Percentiles rank a stretch among this genome's conserved stretches.
These are phyloP conservation scores for Hemisphaericaspora lyxosophila DNA, from an alignment of 1,139 yeast genomes.

Conservation along the genomic window DNA sequence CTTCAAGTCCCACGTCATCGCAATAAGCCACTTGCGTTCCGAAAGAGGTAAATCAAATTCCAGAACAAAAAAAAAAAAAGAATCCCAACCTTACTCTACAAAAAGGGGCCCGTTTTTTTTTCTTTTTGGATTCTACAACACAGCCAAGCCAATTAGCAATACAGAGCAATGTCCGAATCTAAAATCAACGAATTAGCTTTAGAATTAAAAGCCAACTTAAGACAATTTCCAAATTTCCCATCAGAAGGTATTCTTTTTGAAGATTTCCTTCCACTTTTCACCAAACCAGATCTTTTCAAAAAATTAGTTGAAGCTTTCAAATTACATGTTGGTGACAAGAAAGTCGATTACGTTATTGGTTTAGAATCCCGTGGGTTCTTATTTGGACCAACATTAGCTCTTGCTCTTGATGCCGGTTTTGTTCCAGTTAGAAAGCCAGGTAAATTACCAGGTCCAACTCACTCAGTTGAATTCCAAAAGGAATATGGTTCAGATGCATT, in stretches of 20 bases:
- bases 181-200: slow-evolving; percentile 46
- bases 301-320: slow-evolving; percentile 80
- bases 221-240: slow-evolving; percentile 92
- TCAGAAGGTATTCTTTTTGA: slow-evolving; percentile 89
- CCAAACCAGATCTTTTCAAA: slow-evolving; percentile 76
- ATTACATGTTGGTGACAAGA: slow-evolving; percentile 60
- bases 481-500: slow-evolving; percentile 91
- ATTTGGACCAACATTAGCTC: slow-evolving; percentile 93
- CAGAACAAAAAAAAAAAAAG: slow-evolving; percentile 1
- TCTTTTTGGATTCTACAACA: too few relatives aligned
- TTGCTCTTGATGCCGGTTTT: slow-evolving; percentile 85
- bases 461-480: slow-evolving; percentile 73
- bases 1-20: background rate
- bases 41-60: too few relatives aligned
- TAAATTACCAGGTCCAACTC: slow-evolving; percentile 85
- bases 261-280: slow-evolving; percentile 92
- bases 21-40: background rate
- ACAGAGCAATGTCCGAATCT: slow-evolving; percentile 11
- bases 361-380: slow-evolving; percentile 96
- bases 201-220: slow-evolving; percentile 64
- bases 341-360: slow-evolving; percentile 88
- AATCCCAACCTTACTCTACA: too few relatives aligned
- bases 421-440: slow-evolving; percentile 95
- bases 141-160: too few relatives aligned
- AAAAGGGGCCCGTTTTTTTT: too few relatives aligned